Base-by-base conservation (phyloP, 2,329 filamentous ascomycete species). In the Penicillium oxalicum region DNA sequence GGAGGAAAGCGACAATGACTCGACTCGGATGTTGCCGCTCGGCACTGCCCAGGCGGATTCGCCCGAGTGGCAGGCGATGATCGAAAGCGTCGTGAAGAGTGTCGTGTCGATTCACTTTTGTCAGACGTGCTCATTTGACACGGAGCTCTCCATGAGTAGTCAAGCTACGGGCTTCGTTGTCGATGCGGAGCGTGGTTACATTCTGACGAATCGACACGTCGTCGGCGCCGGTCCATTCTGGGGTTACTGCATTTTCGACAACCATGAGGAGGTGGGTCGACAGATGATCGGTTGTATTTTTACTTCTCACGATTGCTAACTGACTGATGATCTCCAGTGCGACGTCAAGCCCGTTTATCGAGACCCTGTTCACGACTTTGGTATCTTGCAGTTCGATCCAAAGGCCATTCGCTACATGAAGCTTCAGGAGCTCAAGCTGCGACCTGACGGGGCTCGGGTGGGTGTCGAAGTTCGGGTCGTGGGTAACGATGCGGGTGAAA, bases 41-140 rank as follows among this genome's bases (percentile, higher is more conserved):
- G 74, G 64, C 46, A 74, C 74, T 54, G 73, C 73, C 12, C 72
- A 75, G 42, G 71, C 77, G 25, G 86, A 89, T 60, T 87, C 85
- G 2, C 83, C 83, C 25, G 91, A 95, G 73, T 98, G 93, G 93
- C 91, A 97, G 71, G 87, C 84, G 44, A 96, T 91, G 0, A 95
- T 97, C 52, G 91, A 96, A 70, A 86, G 83, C 53, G 93, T 98
- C 3, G 91, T 98, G 46, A 84, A 86, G 66, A 95, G 91, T 60
- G 93, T 97, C 13, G 93, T 98, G 43, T 95, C 91, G n/a, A 97
- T 98, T 62, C 87, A 95, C 58, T 98, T 98, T 74, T 97, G 91
- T 68, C 90, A 96, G 77, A 96, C 93, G 0, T 95, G 88, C 68
- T 91, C 91, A 25, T 98, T 98, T 68, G 93, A 98, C 69, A 97